phyloP scores from a whole-genome alignment of 1,284 basidiomycete genomes.

The Pascua sp. region DNA sequence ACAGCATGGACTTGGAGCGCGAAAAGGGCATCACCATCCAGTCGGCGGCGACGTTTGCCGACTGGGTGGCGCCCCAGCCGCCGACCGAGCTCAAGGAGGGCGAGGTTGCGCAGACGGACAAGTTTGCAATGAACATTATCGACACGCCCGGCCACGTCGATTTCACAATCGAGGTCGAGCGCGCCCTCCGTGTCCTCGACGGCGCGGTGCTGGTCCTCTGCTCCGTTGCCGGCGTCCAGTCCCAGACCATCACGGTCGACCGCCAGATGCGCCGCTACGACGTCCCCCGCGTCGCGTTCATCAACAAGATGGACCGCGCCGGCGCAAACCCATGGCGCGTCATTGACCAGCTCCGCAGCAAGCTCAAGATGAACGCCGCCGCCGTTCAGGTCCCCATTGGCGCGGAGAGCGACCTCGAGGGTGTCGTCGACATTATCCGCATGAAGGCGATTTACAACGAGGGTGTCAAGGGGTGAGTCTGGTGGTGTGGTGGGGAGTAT shows the following conservation, averaged over 20 bases:
- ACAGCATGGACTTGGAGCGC: conserved; percentile 97
- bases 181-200: conserved; percentile 91
- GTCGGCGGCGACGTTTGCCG: conserved; percentile 95
- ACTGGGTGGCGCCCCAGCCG: conserved; percentile 71
- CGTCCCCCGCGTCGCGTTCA: conserved; percentile 92
- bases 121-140: conserved; percentile 96
- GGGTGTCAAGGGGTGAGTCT: conserved; percentile 78
- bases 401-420: conserved; percentile 78
- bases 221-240: conserved; percentile 95
- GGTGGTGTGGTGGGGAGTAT: conserved; percentile 26
- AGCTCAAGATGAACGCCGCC: conserved; percentile 88
- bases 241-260: conserved; percentile 98
- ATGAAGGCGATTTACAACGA: conserved; percentile 96
- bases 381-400: conserved; percentile 98
- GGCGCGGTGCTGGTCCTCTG: conserved; percentile 96
- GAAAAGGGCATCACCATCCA: conserved; percentile 99
- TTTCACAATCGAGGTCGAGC: conserved; percentile 98
- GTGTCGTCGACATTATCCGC: conserved; percentile 89
- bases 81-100: conserved; percentile 52
- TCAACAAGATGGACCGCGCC: conserved; percentile 99
- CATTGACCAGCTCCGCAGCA: conserved; percentile 84
- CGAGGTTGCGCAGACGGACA: conserved; percentile 32
- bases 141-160: conserved; percentile 99
- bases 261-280: conserved; percentile 96
- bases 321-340: conserved; percentile 97